Evolutionary conservation across 2,329 filamentous ascomycete genomes (phyloP).

Genomic region (Sporothrix dimorphospora): DNA sequence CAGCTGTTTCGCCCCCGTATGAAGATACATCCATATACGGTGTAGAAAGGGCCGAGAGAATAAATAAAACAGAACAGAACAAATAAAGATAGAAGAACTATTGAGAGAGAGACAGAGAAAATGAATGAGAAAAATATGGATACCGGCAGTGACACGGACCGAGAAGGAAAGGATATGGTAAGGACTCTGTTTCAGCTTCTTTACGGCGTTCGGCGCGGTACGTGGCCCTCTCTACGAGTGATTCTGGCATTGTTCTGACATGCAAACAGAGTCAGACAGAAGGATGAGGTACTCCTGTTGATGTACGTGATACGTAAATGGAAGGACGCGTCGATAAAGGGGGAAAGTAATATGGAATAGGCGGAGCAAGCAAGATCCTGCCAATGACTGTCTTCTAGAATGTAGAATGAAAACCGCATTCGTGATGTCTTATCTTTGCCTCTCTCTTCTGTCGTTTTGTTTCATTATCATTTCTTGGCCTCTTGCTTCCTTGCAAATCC

Average conservation of each 20-base stretch:
- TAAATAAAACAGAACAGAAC: background rate
- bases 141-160: background rate
- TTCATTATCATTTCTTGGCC: background rate
- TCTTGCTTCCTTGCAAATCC: background rate
- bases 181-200: background rate
- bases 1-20: background rate
- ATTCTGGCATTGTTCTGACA: no score
- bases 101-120: background rate
- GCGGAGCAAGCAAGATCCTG: no score
- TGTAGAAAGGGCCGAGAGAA: background rate
- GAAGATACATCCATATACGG: background rate
- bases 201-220: no score
- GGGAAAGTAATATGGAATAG: no score
- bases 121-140: background rate
- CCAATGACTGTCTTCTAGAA: background rate
- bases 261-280: no score
- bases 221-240: no score
- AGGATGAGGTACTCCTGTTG: no score
- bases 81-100: background rate
- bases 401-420: background rate
- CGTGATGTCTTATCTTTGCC: background rate
- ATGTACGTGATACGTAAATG: no score
- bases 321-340: no score
- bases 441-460: background rate
- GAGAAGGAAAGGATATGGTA: background rate